Percentiles rank a stretch among this genome's conserved stretches.
Conservation (phyloP, 2,329 filamentous ascomycete genomes). For the Zasmidium angulare region DNA sequence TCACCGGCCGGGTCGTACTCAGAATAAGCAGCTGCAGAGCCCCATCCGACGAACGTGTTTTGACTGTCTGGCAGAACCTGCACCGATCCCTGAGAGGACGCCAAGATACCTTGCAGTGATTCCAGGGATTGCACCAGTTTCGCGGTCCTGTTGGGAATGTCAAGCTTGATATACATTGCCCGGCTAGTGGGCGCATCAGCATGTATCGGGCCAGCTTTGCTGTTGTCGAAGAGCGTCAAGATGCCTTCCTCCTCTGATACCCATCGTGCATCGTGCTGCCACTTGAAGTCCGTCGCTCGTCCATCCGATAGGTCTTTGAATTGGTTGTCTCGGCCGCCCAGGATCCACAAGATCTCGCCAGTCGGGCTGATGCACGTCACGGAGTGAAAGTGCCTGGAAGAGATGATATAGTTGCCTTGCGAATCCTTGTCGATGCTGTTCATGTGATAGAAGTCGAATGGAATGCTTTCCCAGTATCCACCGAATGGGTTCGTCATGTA, state of each 20-base stretch:
- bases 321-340: constrained; percentile 50
- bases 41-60: constrained; percentile 59
- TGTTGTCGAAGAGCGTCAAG: constrained; percentile 50
- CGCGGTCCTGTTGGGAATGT: constrained; percentile 44
- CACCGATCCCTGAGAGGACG: constrained; percentile 53
- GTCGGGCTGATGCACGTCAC: constrained; percentile 44
- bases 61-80: constrained; percentile 48
- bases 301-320: constrained; percentile 45
- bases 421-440: constrained; percentile 54
- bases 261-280: constrained; percentile 56
- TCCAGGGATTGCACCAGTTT: constrained; percentile 46
- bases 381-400: constrained; percentile 44
- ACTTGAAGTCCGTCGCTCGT: constrained; percentile 48
- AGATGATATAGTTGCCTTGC: constrained; percentile 50
- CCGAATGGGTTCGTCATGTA: constrained; percentile 41
- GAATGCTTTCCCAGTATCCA: constrained; percentile 33
- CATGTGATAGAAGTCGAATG: constrained; percentile 52
- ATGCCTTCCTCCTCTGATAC: constrained; percentile 34
- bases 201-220: constrained; percentile 48
- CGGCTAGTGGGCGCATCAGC: constrained; percentile 35
- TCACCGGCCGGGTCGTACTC: constrained; percentile 46
- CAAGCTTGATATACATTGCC: constrained; percentile 43
- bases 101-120: constrained; percentile 40
- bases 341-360: constrained; percentile 51
- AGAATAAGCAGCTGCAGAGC: constrained; percentile 50